Evolutionary conservation across 2,329 filamentous ascomycete genomes (phyloP), one percentile per base, ranked within the genome.

Genomic region (Zopfia rhizophila): DNA sequence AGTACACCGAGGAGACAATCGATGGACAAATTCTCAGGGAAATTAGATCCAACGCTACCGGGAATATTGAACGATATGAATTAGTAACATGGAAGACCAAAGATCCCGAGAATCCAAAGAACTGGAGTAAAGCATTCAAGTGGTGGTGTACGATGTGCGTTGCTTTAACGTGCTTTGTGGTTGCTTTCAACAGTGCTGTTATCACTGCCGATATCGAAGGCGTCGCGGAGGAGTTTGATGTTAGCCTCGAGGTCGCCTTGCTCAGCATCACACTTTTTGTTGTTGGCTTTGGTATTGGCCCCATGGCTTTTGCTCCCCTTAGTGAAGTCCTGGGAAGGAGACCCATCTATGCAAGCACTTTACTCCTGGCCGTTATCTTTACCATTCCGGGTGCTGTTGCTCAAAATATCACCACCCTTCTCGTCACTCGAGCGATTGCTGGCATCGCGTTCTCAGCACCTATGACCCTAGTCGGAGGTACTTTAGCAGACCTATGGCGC

Each of bases 141-240:
- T 93, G 90, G 89, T 74, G 63, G 60, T 87, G 84, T 64, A 96
- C 91, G 17, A 91, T 95, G 87, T 84, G 90, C 12, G 90, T 96
- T 0, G 88, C 91, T 0, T 22, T 75, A 0, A 77, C 75, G 1
- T 78, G 75, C 55, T 78, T 78, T 46, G 72, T 72, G 3, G 73
- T 78, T 3, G 76, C 75, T 1, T 75, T 78, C 56, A 74, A 78
- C 58, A 90, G 86, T 36, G 84, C 85, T 38, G 86, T 95, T 55
- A 86, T 95, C 65, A 95, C 91, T 0, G 84, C 90, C 8, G 88
- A 91, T 64, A 77, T 95, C 3, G 74, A 65, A 2, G 88, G 86
- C 1, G 84, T 90, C 0, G 68, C 76, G 1, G 62, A 83, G 12
- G 78, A 83, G 38, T 91, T 95, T 55, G 43, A 79, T 41, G 84